phyloP scores from a whole-genome alignment of 768 basidiomycete genomes.

The Lyophyllum decastes region DNA sequence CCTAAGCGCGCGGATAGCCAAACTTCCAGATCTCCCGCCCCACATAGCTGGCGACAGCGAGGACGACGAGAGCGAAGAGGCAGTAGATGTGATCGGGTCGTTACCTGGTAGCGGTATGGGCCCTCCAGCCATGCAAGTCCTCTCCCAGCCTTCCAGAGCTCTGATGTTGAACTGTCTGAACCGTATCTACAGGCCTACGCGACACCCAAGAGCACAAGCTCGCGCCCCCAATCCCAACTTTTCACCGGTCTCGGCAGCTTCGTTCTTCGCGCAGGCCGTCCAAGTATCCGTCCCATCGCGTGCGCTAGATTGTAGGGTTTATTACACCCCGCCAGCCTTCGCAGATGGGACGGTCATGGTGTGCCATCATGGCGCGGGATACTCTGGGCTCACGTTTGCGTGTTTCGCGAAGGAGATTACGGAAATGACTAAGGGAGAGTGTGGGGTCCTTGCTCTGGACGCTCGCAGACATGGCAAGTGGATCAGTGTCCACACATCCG shows the following conservation, averaged over 20 bases:
- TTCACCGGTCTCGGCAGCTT: slow-evolving; percentile 74
- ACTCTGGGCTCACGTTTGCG: slow-evolving; percentile 88
- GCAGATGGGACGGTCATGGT: slow-evolving; percentile 70
- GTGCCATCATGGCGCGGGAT: slow-evolving; percentile 96
- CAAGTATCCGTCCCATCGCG: slow-evolving; percentile 69
- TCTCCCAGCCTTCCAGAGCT: slow-evolving; percentile 10
- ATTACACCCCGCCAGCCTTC: slow-evolving; percentile 74
- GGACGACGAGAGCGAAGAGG: slow-evolving; percentile 60
- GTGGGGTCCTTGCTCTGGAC: slow-evolving; percentile 83
- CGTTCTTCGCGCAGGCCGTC: slow-evolving; percentile 78
- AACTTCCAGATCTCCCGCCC: slow-evolving; percentile 62
- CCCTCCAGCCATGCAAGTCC: slow-evolving; percentile 62
- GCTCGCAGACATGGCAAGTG: slow-evolving; percentile 83
- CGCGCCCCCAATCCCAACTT: slow-evolving; percentile 59
- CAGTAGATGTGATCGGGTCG: slow-evolving; percentile 56
- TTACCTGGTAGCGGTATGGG: slow-evolving; percentile 62
- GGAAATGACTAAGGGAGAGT: slow-evolving; percentile 61
- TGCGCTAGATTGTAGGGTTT: slow-evolving; percentile 72
- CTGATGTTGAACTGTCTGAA: slow-evolving; percentile 18
- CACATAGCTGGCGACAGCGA: slow-evolving; percentile 25
- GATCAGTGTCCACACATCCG: neutral
- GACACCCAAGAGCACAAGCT: slow-evolving; percentile 24
- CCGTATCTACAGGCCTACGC: slow-evolving; percentile 33
- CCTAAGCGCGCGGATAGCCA: slow-evolving; percentile 72
- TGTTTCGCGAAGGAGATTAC: slow-evolving; percentile 82